Evolutionary conservation across 2,329 filamentous ascomycete species (phyloP).

Genomic region (Penicillium olsonii): DNA sequence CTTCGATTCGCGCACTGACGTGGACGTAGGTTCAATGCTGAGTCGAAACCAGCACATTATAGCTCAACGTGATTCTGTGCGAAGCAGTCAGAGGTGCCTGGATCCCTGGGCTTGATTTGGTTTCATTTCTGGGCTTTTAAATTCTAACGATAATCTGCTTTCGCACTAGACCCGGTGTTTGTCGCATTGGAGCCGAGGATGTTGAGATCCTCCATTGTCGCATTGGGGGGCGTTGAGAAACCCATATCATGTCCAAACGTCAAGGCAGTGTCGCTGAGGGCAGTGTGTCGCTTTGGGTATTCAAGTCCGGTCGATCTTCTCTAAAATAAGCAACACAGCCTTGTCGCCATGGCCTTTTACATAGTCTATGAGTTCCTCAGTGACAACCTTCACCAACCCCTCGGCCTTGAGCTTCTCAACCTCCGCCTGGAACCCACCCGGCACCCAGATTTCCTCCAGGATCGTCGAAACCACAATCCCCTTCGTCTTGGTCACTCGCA

Average conservation of each 20-base stretch:
- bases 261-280: constrained; percentile 4
- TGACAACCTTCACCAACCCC: constrained; percentile 37
- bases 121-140: not conserved
- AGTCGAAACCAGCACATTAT: not conserved
- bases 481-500: constrained; percentile 49
- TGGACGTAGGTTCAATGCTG: not conserved
- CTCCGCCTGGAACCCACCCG: constrained; percentile 50
- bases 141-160: not conserved
- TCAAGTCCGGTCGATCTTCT: constrained; percentile 31
- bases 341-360: constrained; percentile 33
- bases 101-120: not conserved
- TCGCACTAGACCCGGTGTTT: not conserved
- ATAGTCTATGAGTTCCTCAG: constrained; percentile 31
- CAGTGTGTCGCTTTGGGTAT: constrained; percentile 12
- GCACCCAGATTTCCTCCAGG: constrained; percentile 52
- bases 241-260: not conserved
- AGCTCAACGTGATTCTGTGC: not conserved
- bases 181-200: constrained; percentile 6
- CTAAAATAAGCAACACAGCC: constrained; percentile 28
- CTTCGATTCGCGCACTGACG: not conserved
- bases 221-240: constrained; percentile 2
- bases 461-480: constrained; percentile 56
- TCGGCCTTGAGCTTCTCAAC: constrained; percentile 42
- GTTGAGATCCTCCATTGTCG: not conserved
- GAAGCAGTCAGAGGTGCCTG: not conserved